Evolutionary conservation across 768 basidiomycete species (phyloP), one percentile per base, ranked within the genome.

Genomic region (Kwoniella sp.): DNA sequence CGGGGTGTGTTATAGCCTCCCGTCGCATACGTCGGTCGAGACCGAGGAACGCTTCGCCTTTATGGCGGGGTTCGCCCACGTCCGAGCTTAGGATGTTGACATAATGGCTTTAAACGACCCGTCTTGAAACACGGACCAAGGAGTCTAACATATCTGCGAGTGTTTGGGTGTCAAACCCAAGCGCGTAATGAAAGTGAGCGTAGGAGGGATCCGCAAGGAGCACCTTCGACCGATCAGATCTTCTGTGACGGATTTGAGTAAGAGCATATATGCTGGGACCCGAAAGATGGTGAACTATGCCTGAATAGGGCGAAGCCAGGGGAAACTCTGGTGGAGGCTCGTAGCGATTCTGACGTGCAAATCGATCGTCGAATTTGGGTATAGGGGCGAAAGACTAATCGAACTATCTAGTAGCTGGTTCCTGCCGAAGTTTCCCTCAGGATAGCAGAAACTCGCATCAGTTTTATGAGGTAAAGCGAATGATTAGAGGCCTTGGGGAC

Each of bases 351-450:
- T 90, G 89, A 90, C 88, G 87, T 90, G 89, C 89, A 90, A 90
- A 90, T 90, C 88, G 87, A 89, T 90, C 87, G 88, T 90, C 87
- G 83, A 88, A 90, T 88, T 88, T 89, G 88, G 88, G 88, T 89
- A 90, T 90, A 90, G 89, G 89, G 89, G 88, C 87, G 87, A 90
- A 90, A 90, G 89, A 90, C 89, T 88, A 89, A 90, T 90, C 88
- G 88, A 72, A 90, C 88, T 88, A 88, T 89, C 85, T 88, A 89
- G 88, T 89, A 88, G 88, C 88, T 90, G 88, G 88, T 89, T 90
- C 88, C 88, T 87, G 86, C 87, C 87, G 86, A 88, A 89, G 87
- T 88, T 88, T 89, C 88, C 57, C 44, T 58, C 57, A 47, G 47
- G 57, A 58, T 46, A 58, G 57, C 57, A 58, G 50, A 52, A 27